Percentiles rank a stretch among this genome's conserved stretches.
Conservation (phyloP, 441 rosid species). For the Gossypium schwendimanii region DNA sequence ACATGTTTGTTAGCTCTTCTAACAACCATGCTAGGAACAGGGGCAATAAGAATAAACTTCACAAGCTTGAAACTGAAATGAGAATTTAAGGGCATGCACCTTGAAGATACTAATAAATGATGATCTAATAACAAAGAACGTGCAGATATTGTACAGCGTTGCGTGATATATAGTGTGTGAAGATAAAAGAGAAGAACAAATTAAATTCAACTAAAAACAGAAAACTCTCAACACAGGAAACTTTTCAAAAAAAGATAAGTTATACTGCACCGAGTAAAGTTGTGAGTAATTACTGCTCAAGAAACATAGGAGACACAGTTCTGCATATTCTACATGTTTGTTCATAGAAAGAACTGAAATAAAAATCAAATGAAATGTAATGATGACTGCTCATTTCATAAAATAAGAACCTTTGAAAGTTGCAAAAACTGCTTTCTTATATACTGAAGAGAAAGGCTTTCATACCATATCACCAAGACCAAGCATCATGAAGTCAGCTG, state of each 20-base stretch:
- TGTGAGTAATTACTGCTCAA: neutral
- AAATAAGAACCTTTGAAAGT: neutral
- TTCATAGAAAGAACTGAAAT: neutral
- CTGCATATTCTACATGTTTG: neutral
- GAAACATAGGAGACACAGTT: neutral
- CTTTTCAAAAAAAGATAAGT: neutral
- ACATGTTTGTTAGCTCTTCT: neutral
- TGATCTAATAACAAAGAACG: neutral
- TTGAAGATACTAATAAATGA: neutral
- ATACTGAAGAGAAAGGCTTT: constrained; percentile 12
- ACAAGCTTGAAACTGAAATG: neutral
- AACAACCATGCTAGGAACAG: neutral
- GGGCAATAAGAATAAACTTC: neutral
- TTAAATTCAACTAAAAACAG: neutral
- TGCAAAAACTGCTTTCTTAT: constrained; percentile 3
- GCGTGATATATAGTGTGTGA: neutral
- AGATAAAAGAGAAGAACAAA: neutral
- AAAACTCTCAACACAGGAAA: neutral
- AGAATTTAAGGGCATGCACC: neutral
- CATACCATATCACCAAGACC: constrained; percentile 98
- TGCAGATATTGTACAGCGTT: neutral
- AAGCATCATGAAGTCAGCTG: constrained; percentile 88
- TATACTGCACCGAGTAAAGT: neutral
- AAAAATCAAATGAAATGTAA: neutral
- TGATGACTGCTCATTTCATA: neutral